phyloP scores from a whole-genome alignment of 371 early-diverging fungal species.

The Hamiltosporidium magnivora region DNA sequence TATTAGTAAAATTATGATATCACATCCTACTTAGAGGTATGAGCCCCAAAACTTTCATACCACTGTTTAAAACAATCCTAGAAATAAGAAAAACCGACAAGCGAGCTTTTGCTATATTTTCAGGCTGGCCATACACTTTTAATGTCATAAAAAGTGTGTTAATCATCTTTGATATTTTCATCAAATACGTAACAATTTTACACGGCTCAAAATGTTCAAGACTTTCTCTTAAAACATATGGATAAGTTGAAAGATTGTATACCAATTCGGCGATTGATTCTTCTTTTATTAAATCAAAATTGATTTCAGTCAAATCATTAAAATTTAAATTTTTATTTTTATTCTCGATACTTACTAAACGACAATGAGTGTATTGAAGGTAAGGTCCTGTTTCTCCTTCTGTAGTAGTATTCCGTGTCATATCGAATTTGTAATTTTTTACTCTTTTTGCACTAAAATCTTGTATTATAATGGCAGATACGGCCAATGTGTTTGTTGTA shows the following conservation, averaged over 20 bases:
- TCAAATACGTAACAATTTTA: slow-evolving; percentile 73
- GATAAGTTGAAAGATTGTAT: slow-evolving; percentile 71
- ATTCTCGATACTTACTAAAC: slow-evolving; percentile 65
- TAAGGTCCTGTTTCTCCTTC: slow-evolving; percentile 98
- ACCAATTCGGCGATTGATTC: slow-evolving; percentile 63
- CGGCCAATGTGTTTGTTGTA: slow-evolving; percentile 64
- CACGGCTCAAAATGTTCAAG: slow-evolving; percentile 68
- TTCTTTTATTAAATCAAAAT: slow-evolving; percentile 59
- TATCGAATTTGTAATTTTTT: slow-evolving; percentile 89
- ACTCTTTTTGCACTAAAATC: slow-evolving; percentile 83
- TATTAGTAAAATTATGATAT: not conserved
- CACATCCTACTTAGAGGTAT: slow-evolving; percentile 73
- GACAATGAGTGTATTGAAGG: slow-evolving; percentile 63
- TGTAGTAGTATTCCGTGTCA: slow-evolving; percentile 79
- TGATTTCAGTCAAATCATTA: not conserved
- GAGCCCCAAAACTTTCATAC: slow-evolving; percentile 63
- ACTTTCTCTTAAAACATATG: slow-evolving; percentile 63
- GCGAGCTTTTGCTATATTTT: slow-evolving; percentile 67
- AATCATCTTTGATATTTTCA: slow-evolving; percentile 70
- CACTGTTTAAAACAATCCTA: slow-evolving; percentile 65
- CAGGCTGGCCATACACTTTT: slow-evolving; percentile 66
- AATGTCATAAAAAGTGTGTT: slow-evolving; percentile 68
- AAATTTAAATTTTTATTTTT: slow-evolving; percentile 11
- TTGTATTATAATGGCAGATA: slow-evolving; percentile 79
- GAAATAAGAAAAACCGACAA: slow-evolving; percentile 64